Base-by-base conservation (phyloP, 768 basidiomycete species). In the Trametes punicea region DNA sequence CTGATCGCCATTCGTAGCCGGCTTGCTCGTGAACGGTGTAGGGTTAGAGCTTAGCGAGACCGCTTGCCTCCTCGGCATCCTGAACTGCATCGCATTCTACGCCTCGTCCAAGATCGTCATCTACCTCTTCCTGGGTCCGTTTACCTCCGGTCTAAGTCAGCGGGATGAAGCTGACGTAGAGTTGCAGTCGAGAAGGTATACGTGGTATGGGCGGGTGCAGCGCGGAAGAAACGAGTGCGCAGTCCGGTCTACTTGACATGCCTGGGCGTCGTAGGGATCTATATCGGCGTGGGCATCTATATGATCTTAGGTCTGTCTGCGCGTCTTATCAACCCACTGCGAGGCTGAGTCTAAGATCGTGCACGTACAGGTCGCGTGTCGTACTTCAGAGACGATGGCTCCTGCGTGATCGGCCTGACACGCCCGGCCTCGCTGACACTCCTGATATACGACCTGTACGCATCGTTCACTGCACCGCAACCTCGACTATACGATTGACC, bases 321-420 rank as follows among this genome's bases (percentile, higher is more conserved):
- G 30, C 47, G 25, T 36, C 50, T 47, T 15, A 7, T 33, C 6
- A 7, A 33, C 15, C 7, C 31, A 33, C 31, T 33, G 13, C 9
- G 11, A 10, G 11, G 34, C 18, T 18, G 13, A 21, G 25, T 15
- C 39, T 45, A 8, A 29, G 31, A 7, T 47, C 13, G 34, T 20
- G 2, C 31, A 6, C 16, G 38, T 36, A 40, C 44, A 74, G 77
- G 74, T 11, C 74, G 73, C 9, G 66, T 77, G 16, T 62, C 73
- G 27, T 69, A 70, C 55, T 69, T 75, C 44, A 55, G 70, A 10
- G 55, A 53, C 1, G 74, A 77, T 42, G 73, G 70, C 2, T 68
- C 69, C 0, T 82, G 81, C 59, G 69, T 78, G 3, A 80, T 81
- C 49, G 81, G 81, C 3, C 63, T 82, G 16, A 73, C 74, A 51